Evolutionary conservation across 2,329 filamentous ascomycete genomes (phyloP).

Genomic region (Aureobasidium pullulans): DNA sequence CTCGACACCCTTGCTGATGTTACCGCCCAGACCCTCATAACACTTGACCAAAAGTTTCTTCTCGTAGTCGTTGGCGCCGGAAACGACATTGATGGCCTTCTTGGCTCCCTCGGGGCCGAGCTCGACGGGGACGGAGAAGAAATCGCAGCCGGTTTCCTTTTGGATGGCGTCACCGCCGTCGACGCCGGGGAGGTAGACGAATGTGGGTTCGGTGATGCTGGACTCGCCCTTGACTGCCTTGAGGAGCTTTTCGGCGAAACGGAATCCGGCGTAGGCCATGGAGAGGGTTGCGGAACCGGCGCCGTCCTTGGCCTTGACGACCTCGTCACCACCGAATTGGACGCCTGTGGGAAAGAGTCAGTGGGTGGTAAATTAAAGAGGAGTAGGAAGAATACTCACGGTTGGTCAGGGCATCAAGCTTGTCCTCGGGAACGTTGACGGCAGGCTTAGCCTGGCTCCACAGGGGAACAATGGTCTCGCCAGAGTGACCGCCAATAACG

Average conservation of each 20-base stretch:
- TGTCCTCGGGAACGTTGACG: constrained; percentile 76
- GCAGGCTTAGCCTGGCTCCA: constrained; percentile 84
- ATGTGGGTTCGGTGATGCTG: constrained; percentile 89
- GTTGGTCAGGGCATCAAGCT: constrained; percentile 84
- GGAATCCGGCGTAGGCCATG: constrained; percentile 93
- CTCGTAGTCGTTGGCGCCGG: constrained; percentile 74
- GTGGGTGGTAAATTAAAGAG: no score
- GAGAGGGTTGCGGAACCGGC: constrained; percentile 84
- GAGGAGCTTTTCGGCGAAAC: constrained; percentile 90
- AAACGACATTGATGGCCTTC: constrained; percentile 76
- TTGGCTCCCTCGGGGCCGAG: constrained; percentile 81
- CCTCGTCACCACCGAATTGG: constrained; percentile 96
- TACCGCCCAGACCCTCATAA: constrained; percentile 74
- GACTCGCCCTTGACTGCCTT: constrained; percentile 83
- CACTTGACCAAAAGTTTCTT: constrained; percentile 74
- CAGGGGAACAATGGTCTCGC: constrained; percentile 94
- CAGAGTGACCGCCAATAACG: constrained; percentile 94
- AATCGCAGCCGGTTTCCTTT: constrained; percentile 77
- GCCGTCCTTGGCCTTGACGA: constrained; percentile 90
- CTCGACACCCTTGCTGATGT: constrained; percentile 88
- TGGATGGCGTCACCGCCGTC: constrained; percentile 77
- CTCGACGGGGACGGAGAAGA: constrained; percentile 93
- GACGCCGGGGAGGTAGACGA: constrained; percentile 88
- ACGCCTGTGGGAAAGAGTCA: constrained; percentile 46
- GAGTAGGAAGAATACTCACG: constrained; percentile 43